These are phyloP conservation scores for Leccinum griseonigrum DNA, from an alignment of 1,284 basidiomycete genomes.

Conservation along the genomic window DNA sequence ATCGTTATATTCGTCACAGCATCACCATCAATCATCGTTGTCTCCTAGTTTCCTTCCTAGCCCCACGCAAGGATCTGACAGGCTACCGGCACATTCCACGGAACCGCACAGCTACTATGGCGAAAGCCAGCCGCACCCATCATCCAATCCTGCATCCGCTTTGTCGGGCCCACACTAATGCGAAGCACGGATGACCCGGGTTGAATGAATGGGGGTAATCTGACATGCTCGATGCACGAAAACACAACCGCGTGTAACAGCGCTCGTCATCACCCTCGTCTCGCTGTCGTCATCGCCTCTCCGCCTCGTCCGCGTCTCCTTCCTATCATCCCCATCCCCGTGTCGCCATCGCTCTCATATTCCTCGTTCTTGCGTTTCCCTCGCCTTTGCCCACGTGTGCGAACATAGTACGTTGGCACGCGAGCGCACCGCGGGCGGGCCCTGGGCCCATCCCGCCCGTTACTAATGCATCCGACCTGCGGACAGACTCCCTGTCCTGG, in stretches of 20 bases:
- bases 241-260: slow-evolving; percentile 29
- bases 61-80: slow-evolving; percentile 30
- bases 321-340: too few relatives aligned
- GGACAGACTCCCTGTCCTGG: too few relatives aligned
- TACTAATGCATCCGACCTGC: too few relatives aligned
- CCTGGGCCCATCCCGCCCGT: too few relatives aligned
- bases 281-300: too few relatives aligned
- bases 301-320: too few relatives aligned
- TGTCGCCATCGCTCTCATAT: too few relatives aligned
- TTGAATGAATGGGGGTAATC: slow-evolving; percentile 19
- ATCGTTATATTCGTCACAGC: slow-evolving; percentile 31
- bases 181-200: slow-evolving; percentile 1
- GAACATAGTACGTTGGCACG: too few relatives aligned
- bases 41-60: slow-evolving; percentile 30
- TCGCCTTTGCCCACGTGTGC: too few relatives aligned
- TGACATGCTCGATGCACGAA: slow-evolving; percentile 18
- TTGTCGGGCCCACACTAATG: slow-evolving; percentile 48
- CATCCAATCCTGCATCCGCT: slow-evolving; percentile 44
- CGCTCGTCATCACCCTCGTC: slow-evolving; percentile 1
- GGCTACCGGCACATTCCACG: slow-evolving; percentile 33
- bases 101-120: slow-evolving; percentile 36
- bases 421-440: too few relatives aligned
- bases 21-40: slow-evolving; percentile 30
- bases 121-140: slow-evolving; percentile 40
- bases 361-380: too few relatives aligned